Evolutionary conservation across 495 filamentous ascomycete genomes (phyloP).

Genomic region (Ramalina intermedia): DNA sequence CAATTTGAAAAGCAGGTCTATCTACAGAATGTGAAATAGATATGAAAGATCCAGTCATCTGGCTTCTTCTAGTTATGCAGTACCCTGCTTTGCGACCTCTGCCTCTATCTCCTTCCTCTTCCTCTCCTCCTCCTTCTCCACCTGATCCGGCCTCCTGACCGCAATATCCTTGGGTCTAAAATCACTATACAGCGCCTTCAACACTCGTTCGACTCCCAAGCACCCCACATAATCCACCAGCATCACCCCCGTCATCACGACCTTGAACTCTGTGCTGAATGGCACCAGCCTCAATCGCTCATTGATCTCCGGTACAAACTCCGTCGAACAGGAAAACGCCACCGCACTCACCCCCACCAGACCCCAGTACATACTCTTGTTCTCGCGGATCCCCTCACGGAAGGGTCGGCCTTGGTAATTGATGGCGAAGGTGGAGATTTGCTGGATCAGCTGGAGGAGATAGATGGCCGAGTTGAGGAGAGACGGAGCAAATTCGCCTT

Average conservation of each 20-base stretch:
- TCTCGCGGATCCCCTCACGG: slow-evolving; percentile 88
- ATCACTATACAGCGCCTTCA: slow-evolving; percentile 83
- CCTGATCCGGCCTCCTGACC: slow-evolving; percentile 68
- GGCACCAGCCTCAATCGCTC: slow-evolving; percentile 83
- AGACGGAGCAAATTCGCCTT: slow-evolving; percentile 88
- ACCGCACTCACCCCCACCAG: slow-evolving; percentile 75
- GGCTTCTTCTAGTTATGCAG: background rate
- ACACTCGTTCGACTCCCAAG: slow-evolving; percentile 72
- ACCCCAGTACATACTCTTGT: slow-evolving; percentile 96
- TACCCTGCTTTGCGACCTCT: background rate
- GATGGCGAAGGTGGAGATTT: slow-evolving; percentile 98
- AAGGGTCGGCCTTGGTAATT: slow-evolving; percentile 99
- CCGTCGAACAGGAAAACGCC: slow-evolving; percentile 91
- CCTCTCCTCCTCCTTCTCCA: slow-evolving; percentile 57
- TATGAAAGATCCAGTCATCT: background rate
- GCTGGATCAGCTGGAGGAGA: slow-evolving; percentile 94
- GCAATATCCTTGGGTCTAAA: slow-evolving; percentile 92
- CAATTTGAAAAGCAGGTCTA: too few relatives aligned
- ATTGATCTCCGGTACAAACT: slow-evolving; percentile 92
- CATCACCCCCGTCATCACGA: slow-evolving; percentile 74
- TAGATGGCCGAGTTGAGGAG: slow-evolving; percentile 96
- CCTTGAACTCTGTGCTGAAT: slow-evolving; percentile 84
- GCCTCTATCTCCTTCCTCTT: slow-evolving; percentile 44
- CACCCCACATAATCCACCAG: slow-evolving; percentile 77
- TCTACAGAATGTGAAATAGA: too few relatives aligned